phyloP scores from a whole-genome alignment of 371 early-diverging fungal genomes.

The Lichtheimia corymbifera region DNA sequence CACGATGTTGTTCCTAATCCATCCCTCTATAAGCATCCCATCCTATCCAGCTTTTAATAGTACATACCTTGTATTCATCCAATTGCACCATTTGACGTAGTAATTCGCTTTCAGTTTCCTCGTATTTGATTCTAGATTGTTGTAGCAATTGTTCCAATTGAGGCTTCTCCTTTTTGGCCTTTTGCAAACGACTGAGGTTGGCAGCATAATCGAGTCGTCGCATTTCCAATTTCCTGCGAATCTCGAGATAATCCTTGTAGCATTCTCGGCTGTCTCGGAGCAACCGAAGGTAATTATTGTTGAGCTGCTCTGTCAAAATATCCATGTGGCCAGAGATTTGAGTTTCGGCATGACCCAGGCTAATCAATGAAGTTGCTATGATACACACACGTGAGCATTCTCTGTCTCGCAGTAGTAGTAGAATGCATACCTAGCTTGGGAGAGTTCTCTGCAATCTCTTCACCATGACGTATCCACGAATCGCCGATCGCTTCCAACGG shows the following conservation, averaged over 20 bases:
- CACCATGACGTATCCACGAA: constrained; percentile 60
- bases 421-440: constrained; percentile 50
- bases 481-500: constrained; percentile 66
- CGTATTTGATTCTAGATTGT: constrained; percentile 89
- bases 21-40: neutral
- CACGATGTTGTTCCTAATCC: constrained; percentile 53
- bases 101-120: constrained; percentile 77
- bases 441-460: constrained; percentile 56
- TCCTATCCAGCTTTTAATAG: no score
- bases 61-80: constrained; percentile 67
- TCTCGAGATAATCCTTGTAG: constrained; percentile 63
- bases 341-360: constrained; percentile 65
- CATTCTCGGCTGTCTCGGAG: constrained; percentile 45
- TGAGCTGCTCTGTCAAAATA: constrained; percentile 47
- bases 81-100: constrained; percentile 65
- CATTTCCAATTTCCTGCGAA: constrained; percentile 85
- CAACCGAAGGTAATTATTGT: constrained; percentile 42
- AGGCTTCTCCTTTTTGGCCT: constrained; percentile 88
- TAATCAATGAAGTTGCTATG: constrained; percentile 48
- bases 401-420: neutral
- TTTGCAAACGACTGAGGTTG: constrained; percentile 82
- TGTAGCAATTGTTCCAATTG: constrained; percentile 89
- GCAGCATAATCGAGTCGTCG: constrained; percentile 92
- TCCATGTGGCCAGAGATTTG: constrained; percentile 59
- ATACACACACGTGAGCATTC: neutral